A percentile compares a stretch with the other conserved stretches of the same genome.
Conservation (phyloP, 805 yeast genomes). For the Candida cerambycidarum region DNA sequence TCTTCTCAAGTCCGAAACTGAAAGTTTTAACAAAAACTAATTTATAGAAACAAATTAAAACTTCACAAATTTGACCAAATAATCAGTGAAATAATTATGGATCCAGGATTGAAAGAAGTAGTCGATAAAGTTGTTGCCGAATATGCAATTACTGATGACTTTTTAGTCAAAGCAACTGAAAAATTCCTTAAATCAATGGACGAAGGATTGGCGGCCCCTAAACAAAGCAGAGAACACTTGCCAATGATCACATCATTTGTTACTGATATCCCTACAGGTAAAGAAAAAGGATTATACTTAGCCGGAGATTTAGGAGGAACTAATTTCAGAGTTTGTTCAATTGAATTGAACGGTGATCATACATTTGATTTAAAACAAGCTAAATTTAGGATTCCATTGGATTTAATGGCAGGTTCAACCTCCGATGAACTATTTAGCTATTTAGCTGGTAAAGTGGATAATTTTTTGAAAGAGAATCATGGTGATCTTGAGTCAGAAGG, state of each 20-base stretch:
- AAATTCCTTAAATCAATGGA: constrained; percentile 62
- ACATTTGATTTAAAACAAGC: constrained; percentile 75
- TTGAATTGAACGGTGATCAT: constrained; percentile 70
- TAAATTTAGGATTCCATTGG: constrained; percentile 77
- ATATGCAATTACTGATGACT: constrained; percentile 43
- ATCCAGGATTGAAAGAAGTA: constrained; percentile 23
- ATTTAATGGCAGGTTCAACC: constrained; percentile 63
- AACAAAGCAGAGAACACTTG: constrained; percentile 41
- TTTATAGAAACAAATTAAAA: background rate
- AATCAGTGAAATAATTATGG: constrained; percentile 14
- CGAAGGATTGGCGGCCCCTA: constrained; percentile 50
- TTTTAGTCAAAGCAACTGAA: constrained; percentile 48
- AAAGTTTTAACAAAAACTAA: background rate
- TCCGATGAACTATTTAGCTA: constrained; percentile 69
- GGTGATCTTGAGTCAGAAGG: constrained; percentile 52
- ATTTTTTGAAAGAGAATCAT: constrained; percentile 70
- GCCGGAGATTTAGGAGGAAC: constrained; percentile 98
- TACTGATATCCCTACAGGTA: constrained; percentile 80
- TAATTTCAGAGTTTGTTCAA: constrained; percentile 92
- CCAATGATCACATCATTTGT: constrained; percentile 96
- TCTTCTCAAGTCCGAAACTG: constrained; percentile 8
- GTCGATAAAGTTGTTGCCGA: constrained; percentile 38
- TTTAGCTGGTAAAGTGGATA: constrained; percentile 67
- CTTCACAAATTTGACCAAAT: background rate
- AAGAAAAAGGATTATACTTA: constrained; percentile 75